phyloP scores from a whole-genome alignment of 257 asterid genomes.

The Ajuga chamaepitys region DNA sequence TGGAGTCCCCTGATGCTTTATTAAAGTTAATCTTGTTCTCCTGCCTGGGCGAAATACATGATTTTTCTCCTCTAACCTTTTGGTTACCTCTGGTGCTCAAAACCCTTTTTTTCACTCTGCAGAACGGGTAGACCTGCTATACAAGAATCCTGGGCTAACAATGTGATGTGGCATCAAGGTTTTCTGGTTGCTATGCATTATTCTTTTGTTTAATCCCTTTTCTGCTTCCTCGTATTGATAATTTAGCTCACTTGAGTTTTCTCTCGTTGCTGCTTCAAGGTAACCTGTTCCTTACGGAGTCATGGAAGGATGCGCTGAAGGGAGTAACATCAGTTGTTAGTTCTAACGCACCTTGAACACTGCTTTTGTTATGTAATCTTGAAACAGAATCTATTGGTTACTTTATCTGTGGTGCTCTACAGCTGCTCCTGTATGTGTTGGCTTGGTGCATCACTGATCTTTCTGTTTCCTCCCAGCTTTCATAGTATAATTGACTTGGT shows the following conservation, averaged over 20 bases:
- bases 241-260: constrained; percentile 15
- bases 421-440: background rate
- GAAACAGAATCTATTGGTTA: background rate
- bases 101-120: constrained; percentile 23
- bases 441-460: background rate
- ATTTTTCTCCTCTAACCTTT: background rate
- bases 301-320: constrained; percentile 87
- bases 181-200: constrained; percentile 14
- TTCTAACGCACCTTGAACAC: constrained; percentile 17
- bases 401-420: background rate
- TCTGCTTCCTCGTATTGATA: background rate
- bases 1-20: constrained; percentile 1
- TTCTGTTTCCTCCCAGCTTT: background rate
- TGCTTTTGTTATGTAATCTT: background rate
- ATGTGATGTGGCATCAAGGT: constrained; percentile 90
- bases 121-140: constrained; percentile 79
- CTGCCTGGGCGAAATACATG: background rate
- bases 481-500: background rate
- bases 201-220: constrained; percentile 8
- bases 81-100: constrained; percentile 15
- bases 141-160: constrained; percentile 79
- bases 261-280: constrained; percentile 39
- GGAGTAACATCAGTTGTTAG: constrained; percentile 94
- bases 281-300: constrained; percentile 65
- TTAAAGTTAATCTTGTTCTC: no score